These are phyloP conservation scores for Collybia sp. DNA, from an alignment of 768 basidiomycete genomes.

Conservation along the genomic window DNA sequence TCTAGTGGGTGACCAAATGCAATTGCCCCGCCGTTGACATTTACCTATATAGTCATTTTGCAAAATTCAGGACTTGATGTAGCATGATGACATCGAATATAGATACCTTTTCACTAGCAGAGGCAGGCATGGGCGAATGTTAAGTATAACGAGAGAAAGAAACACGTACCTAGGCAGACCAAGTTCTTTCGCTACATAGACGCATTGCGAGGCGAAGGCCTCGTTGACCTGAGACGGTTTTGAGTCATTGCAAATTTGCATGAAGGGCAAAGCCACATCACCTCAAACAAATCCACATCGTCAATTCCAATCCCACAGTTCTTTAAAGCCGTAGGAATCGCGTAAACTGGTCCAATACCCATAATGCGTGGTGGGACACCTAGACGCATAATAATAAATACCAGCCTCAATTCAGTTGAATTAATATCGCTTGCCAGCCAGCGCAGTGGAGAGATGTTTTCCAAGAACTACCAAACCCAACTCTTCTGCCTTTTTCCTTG, in stretches of 20 bases:
- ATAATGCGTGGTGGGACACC: conserved; percentile 80
- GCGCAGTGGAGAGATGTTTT: conserved; percentile 70
- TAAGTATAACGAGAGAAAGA: background rate
- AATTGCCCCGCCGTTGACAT: conserved; percentile 90
- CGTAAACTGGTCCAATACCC: conserved; percentile 82
- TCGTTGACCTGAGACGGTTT: conserved; percentile 68
- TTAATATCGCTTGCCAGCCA: conserved; percentile 42
- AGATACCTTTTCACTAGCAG: conserved; percentile 28
- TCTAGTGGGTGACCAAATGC: conserved; percentile 82
- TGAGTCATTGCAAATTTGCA: background rate
- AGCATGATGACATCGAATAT: no score
- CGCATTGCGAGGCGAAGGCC: conserved; percentile 82
- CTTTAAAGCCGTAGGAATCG: conserved; percentile 76
- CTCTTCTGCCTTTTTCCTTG: conserved; percentile 69
- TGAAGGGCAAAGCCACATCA: conserved; percentile 14
- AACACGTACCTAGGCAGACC: conserved; percentile 40
- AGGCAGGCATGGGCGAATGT: background rate
- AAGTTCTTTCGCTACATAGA: conserved; percentile 67
- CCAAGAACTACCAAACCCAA: conserved; percentile 71
- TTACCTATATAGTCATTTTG: conserved; percentile 40
- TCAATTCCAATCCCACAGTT: conserved; percentile 57
- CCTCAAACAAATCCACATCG: conserved; percentile 82
- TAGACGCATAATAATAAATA: conserved; percentile 13
- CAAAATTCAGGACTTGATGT: background rate
- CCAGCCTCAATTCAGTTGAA: background rate